Conservation (phyloP, 2,329 filamentous ascomycete species). For the Fusarium cicatricum region DNA sequence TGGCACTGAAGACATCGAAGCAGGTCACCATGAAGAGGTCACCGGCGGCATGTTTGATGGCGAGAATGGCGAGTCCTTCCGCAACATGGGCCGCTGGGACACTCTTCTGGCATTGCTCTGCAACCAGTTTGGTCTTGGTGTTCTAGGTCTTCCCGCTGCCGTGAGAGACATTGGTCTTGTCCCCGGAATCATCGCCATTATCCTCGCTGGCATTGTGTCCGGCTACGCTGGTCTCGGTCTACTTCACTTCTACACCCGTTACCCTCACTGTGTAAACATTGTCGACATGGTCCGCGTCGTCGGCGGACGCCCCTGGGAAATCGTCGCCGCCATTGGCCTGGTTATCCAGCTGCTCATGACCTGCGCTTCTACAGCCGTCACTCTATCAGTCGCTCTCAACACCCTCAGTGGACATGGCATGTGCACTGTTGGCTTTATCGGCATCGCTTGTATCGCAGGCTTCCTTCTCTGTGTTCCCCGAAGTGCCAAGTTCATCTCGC, state of each 20-base stretch:
- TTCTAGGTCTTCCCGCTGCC: constrained; percentile 74
- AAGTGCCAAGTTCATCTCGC: constrained; percentile 7
- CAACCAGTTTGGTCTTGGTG: constrained; percentile 35
- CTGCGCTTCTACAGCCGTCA: constrained; percentile 5
- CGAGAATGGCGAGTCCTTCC: constrained; percentile 21
- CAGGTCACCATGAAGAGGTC: background rate
- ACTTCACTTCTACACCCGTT: constrained; percentile 71
- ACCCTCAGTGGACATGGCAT: background rate
- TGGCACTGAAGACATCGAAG: background rate
- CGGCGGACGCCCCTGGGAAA: constrained; percentile 35
- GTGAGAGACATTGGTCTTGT: constrained; percentile 72
- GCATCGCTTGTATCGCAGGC: background rate
- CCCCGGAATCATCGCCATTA: constrained; percentile 70
- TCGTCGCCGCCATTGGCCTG: background rate
- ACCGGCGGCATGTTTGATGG: constrained; percentile 8
- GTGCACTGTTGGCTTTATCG: constrained; percentile 3
- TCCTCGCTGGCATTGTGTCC: constrained; percentile 69
- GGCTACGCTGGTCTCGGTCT: constrained; percentile 56
- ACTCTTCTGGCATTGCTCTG: constrained; percentile 20
- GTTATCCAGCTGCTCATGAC: constrained; percentile 9
- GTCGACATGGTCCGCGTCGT: constrained; percentile 70
- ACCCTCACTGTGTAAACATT: constrained; percentile 72
- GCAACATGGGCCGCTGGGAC: constrained; percentile 23
- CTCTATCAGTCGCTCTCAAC: constrained; percentile 5
- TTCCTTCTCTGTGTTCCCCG: background rate